Evolutionary conservation across 352 stramenopile genomes (phyloP), one percentile per base, ranked within the genome.

Genomic region (Albugo laibachii): DNA sequence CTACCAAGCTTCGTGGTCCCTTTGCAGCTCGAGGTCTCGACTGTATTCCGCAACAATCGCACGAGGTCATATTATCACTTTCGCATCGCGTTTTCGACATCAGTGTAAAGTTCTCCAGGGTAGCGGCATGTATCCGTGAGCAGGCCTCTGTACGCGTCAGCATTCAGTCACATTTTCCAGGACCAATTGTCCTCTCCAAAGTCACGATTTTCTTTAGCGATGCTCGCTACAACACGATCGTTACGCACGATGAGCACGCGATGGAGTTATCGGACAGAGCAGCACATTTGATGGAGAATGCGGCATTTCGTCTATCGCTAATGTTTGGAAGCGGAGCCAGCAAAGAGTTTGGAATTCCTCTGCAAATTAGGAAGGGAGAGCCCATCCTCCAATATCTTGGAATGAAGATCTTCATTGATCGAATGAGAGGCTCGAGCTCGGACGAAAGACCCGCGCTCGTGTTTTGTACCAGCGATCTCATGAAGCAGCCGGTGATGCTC

Each of bases 381-480:
- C 19, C 18, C 0, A 34, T 19, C 10, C 19, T 55, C 18, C 15
- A 31, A 16, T 55, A 47, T 18, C 45, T 47, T 5, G 41, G 51
- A 36, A 41, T 55, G 14, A 44, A 40, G 11, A 47, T 55, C 16
- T n/a, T 31, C n/a, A 27, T 55, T 2, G 16, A 21, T 16, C 11
- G 14, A 18, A 10, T 12, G n/a, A 15, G 36, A 31, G 24, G 24
- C 24, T 31, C 24, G 24, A 3, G 8, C 8, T 3, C 3, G 8
- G 24, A 8, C 24, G 3, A 3, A 3, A 43, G 8, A 10, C 38
- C 38, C 16, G 3, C 38, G 8, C 20, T 87, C 41, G 61, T 80
- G 13, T 70, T 87, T 48, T 71, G 60, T 39, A 47, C 83, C 12
- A 58, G 65, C n/a, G 61, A 77, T 20, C 69, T 81, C 18, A 57